Evolutionary conservation across 805 yeast species (phyloP).

Genomic region (Komagataella pastoris): DNA sequence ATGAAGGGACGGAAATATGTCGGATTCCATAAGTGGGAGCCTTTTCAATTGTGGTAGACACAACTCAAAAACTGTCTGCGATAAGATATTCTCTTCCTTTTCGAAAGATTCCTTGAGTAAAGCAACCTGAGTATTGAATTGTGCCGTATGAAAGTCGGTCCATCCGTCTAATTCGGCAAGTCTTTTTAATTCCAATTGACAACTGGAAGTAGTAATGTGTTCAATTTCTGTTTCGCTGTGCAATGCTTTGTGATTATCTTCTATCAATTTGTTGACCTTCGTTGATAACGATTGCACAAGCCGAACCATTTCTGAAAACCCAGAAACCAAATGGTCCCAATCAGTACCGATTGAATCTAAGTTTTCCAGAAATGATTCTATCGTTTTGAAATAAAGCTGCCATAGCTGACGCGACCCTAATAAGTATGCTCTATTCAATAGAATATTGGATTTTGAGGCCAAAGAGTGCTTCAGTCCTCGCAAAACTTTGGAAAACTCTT

Average conservation of each 20-base stretch:
- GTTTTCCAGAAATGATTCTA: constrained; percentile 19
- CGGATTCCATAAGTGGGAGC: background rate
- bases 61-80: background rate
- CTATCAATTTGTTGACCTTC: constrained; percentile 30
- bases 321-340: constrained; percentile 7
- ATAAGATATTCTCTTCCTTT: constrained; percentile 17
- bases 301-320: constrained; percentile 12
- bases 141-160: constrained; percentile 28
- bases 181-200: constrained; percentile 28
- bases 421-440: background rate
- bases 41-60: background rate
- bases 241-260: constrained; percentile 36
- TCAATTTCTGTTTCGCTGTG: constrained; percentile 38
- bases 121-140: constrained; percentile 26
- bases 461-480: constrained; percentile 1
- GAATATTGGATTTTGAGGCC: background rate
- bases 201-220: constrained; percentile 30
- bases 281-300: constrained; percentile 15
- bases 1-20: background rate
- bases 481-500: constrained; percentile 17
- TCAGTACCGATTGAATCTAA: constrained; percentile 9
- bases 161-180: constrained; percentile 44
- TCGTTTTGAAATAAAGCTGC: constrained; percentile 18
- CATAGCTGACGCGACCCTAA: constrained; percentile 18
- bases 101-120: constrained; percentile 34